Percentiles rank a stretch among this genome's conserved stretches.
These are phyloP conservation scores for Achaetomiella virescens DNA, from an alignment of 495 filamentous ascomycete species.

Conservation along the genomic window DNA sequence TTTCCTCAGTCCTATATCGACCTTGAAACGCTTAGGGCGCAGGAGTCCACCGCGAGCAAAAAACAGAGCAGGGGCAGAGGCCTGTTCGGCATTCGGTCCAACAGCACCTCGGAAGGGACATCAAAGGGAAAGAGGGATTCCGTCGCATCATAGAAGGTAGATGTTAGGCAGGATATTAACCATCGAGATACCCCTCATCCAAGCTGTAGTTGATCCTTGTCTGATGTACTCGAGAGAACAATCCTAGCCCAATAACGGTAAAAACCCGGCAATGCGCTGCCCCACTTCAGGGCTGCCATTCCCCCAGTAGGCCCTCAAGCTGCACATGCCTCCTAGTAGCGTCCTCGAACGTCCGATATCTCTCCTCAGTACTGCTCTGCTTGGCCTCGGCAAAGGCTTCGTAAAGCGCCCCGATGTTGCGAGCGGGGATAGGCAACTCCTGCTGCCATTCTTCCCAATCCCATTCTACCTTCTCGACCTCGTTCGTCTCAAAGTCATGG, in stretches of 20 bases:
- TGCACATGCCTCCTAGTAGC: conserved; percentile 39
- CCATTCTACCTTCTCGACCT: conserved; percentile 39
- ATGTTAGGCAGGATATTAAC: too few relatives aligned
- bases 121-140: background rate
- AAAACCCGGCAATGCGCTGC: too few relatives aligned
- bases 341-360: conserved; percentile 37
- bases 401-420: conserved; percentile 45
- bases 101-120: background rate
- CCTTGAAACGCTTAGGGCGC: conserved; percentile 5
- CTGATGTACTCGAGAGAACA: too few relatives aligned
- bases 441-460: conserved; percentile 38
- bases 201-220: too few relatives aligned
- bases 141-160: background rate
- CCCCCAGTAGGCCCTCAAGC: conserved; percentile 19
- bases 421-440: conserved; percentile 30
- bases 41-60: background rate
- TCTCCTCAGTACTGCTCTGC: background rate
- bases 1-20: conserved; percentile 29
- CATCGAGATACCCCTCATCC: too few relatives aligned
- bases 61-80: background rate
- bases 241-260: too few relatives aligned
- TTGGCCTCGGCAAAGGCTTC: conserved; percentile 38
- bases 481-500: conserved; percentile 36
- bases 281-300: conserved; percentile 16
- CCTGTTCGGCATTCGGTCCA: conserved; percentile 3